Percentiles rank a stretch among this genome's conserved stretches.
phyloP scores from a whole-genome alignment of 2,329 filamentous ascomycete species.

The Emmonsiellopsis sp. region DNA sequence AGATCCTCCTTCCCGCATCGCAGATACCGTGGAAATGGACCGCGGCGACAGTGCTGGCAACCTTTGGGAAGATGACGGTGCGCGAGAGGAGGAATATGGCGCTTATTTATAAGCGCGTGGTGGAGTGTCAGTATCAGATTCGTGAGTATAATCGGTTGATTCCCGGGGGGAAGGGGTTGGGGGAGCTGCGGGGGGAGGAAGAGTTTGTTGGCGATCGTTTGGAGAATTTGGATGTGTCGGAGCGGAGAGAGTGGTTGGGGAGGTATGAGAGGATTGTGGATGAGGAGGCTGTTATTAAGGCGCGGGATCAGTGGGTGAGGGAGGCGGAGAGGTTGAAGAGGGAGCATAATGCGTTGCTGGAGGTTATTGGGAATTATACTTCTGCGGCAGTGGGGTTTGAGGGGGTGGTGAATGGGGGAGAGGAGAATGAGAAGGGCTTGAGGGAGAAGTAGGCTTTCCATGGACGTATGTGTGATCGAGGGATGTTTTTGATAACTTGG shows the following conservation, averaged over 20 bases:
- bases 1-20: constrained; percentile 17
- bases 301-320: constrained; percentile 6
- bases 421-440: not conserved
- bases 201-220: not conserved
- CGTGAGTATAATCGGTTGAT: constrained; percentile 11
- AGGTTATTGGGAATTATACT: not conserved
- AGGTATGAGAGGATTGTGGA: constrained; percentile 2
- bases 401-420: not conserved
- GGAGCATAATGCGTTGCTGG: constrained; percentile 3
- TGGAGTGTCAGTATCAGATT: constrained; percentile 20
- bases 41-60: constrained; percentile 20
- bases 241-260: not conserved
- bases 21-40: constrained; percentile 20
- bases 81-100: constrained; percentile 17
- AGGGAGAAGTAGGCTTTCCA: not conserved
- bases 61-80: constrained; percentile 17
- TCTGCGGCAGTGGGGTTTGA: not conserved
- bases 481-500: too few species aligned
- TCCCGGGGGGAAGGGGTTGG: not conserved
- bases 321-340: constrained; percentile 5
- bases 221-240: not conserved
- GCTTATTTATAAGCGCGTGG: constrained; percentile 9
- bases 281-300: constrained; percentile 5
- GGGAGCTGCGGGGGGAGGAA: constrained; percentile 3
- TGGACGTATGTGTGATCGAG: not conserved